Conservation (phyloP, 768 basidiomycete genomes). For the Hemileccinum impolitum region DNA sequence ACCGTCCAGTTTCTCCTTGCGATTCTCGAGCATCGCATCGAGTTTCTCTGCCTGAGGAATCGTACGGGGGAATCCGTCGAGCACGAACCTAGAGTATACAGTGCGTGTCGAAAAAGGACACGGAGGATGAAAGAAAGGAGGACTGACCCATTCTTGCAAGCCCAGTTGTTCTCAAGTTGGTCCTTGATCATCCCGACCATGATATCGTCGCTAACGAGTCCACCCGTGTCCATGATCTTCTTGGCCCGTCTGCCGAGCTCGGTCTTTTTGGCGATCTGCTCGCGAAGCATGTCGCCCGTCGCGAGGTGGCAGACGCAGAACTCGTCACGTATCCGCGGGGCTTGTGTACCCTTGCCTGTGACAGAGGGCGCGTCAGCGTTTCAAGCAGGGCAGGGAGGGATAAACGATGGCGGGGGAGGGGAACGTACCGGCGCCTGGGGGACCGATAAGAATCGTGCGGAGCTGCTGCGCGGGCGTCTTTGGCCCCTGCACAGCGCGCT, state of each 20-base stretch:
- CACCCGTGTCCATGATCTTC: conserved; percentile 96
- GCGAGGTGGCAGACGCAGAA: conserved; percentile 98
- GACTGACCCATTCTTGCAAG: conserved; percentile 92
- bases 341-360: conserved; percentile 97
- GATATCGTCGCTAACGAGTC: conserved; percentile 94
- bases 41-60: conserved; percentile 96
- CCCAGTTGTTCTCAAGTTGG: conserved; percentile 89
- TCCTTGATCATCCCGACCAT: conserved; percentile 97
- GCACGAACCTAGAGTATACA: conserved; percentile 69
- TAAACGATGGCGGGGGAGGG: no score
- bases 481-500: conserved; percentile 38
- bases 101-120: no score
- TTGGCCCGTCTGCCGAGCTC: conserved; percentile 88
- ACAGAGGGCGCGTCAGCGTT: neutral
- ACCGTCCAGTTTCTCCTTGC: conserved; percentile 88
- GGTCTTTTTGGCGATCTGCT: conserved; percentile 87
- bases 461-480: conserved; percentile 74
- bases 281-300: conserved; percentile 97
- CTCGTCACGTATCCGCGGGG: conserved; percentile 85
- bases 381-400: neutral
- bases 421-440: conserved; percentile 88
- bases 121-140: neutral
- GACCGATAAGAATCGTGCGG: conserved; percentile 90
- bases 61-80: conserved; percentile 99
- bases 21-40: conserved; percentile 78